These are phyloP conservation scores for Karstenula rhodostoma DNA, from an alignment of 2,329 filamentous ascomycete genomes.

Conservation along the genomic window DNA sequence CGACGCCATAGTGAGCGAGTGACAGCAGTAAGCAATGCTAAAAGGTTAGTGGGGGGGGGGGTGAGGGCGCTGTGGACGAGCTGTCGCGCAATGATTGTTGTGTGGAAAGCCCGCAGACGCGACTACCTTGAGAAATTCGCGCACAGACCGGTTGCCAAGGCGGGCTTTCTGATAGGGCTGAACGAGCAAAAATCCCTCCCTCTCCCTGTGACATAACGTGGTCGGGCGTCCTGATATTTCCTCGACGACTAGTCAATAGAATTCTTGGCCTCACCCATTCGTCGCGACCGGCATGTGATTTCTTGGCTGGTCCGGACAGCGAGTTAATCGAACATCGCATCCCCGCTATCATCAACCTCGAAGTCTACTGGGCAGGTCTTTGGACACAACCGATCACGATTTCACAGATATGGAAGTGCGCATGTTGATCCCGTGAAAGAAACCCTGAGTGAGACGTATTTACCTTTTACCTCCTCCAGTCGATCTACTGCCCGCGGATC, in stretches of 20 bases:
- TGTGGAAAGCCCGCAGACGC: not conserved
- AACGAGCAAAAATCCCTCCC: not conserved
- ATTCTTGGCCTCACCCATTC: too few relatives aligned
- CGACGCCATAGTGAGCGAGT: slow-evolving; percentile 34
- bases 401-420: not conserved
- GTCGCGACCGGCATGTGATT: too few relatives aligned
- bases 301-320: not conserved
- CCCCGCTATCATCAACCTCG: not conserved
- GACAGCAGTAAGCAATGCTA: not conserved
- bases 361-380: not conserved
- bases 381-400: not conserved
- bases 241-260: too few relatives aligned
- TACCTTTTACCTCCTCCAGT: not conserved
- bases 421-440: not conserved
- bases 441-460: not conserved
- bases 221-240: too few relatives aligned
- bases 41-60: slow-evolving; percentile 6
- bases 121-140: not conserved
- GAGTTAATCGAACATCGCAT: not conserved
- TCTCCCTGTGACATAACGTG: too few relatives aligned
- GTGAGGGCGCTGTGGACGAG: not conserved
- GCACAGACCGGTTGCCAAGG: not conserved
- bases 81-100: not conserved
- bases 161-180: slow-evolving; percentile 9
- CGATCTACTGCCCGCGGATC: not conserved